Base-by-base conservation (phyloP, 352 stramenopile genomes). In the Phytophthora pisi region DNA sequence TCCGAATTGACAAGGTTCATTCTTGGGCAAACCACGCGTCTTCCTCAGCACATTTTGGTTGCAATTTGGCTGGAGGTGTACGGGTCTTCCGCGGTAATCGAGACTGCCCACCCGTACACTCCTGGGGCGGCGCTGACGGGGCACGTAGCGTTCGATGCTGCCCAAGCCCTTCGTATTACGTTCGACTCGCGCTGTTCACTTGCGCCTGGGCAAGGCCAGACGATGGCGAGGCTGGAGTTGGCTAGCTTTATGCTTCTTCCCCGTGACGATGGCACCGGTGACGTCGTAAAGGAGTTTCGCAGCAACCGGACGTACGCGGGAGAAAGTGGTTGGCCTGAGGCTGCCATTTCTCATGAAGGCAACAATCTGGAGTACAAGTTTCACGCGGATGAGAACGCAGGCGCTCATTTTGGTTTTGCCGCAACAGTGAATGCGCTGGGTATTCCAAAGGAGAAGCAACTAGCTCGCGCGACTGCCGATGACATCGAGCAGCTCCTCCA, bases 61-160 rank as follows among this genome's bases (percentile, higher is more conserved):
- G 68, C 84, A 13, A 86, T 94, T 31, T 96, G 88, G 88, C 61
- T 96, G 3, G 88, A 94, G 23, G 80, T 90, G n/a, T 92, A 89
- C 52, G 88, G 88, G 18, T 77, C 75, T 10, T 74, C 74, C 4
- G 69, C 54, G 10, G 77, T 91, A 13, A 77, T 96, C 13, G 84
- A 96, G 52, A 91, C 72, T 0, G 57, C 64, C 0, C 88, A 95
- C 36, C 88, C 88, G 59, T 95, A 92, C 52, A 26, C 67, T 3
- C 26, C 56, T 4, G 66, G 68, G 2, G 66, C 46, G 0, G 58
- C 66, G 30, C 53, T 88, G 8, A 64, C 38, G 31, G 84, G 82
- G 1, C 61, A 54, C 0, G 58, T 93, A n/a, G 36, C 69, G 4
- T 93, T 93, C 60, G 58, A 81, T 31, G 80, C 68, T 28, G 81